A percentile compares a stretch with the other conserved stretches of the same genome.
These are phyloP conservation scores for Candida quercuum DNA, from an alignment of 805 yeast genomes.

Conservation along the genomic window DNA sequence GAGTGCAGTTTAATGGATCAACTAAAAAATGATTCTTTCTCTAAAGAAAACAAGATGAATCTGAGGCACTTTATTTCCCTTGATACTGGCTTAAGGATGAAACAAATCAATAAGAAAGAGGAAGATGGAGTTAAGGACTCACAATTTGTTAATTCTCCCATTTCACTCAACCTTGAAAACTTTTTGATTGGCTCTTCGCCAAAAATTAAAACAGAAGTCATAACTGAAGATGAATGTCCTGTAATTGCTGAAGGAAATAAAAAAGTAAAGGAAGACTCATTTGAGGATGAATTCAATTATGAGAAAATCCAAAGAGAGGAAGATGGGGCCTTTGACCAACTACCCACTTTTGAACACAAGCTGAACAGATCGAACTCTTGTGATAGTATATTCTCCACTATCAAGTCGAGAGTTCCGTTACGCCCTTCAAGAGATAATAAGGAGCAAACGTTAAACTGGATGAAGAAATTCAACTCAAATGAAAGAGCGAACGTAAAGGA, in stretches of 20 bases:
- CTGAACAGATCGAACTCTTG: conserved; percentile 25
- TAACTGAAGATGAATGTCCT: not conserved
- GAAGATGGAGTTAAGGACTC: conserved; percentile 2
- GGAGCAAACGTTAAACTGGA: conserved; percentile 22
- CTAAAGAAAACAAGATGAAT: conserved; percentile 8
- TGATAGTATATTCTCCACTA: conserved; percentile 23
- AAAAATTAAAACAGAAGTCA: not conserved
- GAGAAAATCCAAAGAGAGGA: too few relatives aligned
- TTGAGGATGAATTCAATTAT: conserved; percentile 2
- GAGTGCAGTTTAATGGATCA: too few relatives aligned
- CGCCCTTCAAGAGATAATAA: conserved; percentile 17
- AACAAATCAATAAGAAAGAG: not conserved
- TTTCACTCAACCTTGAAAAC: not conserved
- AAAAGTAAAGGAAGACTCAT: not conserved
- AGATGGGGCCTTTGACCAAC: too few relatives aligned
- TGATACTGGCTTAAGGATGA: conserved; percentile 22
- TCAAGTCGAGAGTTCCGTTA: conserved; percentile 17
- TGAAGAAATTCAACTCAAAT: conserved; percentile 16
- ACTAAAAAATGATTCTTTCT: too few relatives aligned
- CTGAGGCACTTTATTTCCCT: conserved; percentile 23
- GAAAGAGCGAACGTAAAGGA: not conserved
- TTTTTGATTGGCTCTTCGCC: not conserved
- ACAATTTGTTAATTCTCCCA: not conserved
- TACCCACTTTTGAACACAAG: conserved; percentile 19
- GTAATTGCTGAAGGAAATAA: not conserved